phyloP scores from a whole-genome alignment of 2,329 filamentous ascomycete species.

The Teratosphaeria destructans region DNA sequence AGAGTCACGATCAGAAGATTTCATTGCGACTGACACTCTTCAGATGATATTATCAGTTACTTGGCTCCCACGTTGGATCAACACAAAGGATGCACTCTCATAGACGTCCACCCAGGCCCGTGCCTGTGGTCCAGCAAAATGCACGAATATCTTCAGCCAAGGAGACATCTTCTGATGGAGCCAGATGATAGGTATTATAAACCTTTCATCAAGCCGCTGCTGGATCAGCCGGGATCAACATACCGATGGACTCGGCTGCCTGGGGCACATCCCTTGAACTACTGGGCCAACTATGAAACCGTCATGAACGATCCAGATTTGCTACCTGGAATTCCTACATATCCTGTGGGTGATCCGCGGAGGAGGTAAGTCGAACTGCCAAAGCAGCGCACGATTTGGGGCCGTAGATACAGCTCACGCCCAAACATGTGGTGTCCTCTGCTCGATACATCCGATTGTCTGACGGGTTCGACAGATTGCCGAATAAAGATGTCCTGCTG shows the following conservation, averaged over 20 bases:
- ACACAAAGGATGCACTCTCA: constrained; percentile 68
- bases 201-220: constrained; percentile 45
- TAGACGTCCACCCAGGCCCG: constrained; percentile 75
- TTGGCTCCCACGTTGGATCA: constrained; percentile 58
- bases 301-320: constrained; percentile 39
- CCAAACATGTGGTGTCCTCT: too few relatives aligned
- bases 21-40: neutral
- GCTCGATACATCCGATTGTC: neutral
- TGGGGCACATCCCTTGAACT: constrained; percentile 12
- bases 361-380: constrained; percentile 44
- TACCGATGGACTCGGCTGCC: constrained; percentile 37
- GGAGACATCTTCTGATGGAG: constrained; percentile 76
- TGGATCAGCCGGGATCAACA: constrained; percentile 29
- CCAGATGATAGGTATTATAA: constrained; percentile 50
- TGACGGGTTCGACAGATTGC: neutral
- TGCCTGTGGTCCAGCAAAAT: constrained; percentile 72
- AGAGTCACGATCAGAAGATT: neutral
- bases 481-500: constrained; percentile 48
- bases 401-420: too few relatives aligned
- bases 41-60: constrained; percentile 60
- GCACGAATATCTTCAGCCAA: constrained; percentile 63
- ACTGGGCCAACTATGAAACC: constrained; percentile 34
- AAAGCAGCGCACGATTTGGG: neutral
- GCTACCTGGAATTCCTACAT: constrained; percentile 46
- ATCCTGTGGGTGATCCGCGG: constrained; percentile 29